These are phyloP conservation scores for Rhizopus delemar DNA, from an alignment of 371 early-diverging fungal genomes.

Conservation along the genomic window DNA sequence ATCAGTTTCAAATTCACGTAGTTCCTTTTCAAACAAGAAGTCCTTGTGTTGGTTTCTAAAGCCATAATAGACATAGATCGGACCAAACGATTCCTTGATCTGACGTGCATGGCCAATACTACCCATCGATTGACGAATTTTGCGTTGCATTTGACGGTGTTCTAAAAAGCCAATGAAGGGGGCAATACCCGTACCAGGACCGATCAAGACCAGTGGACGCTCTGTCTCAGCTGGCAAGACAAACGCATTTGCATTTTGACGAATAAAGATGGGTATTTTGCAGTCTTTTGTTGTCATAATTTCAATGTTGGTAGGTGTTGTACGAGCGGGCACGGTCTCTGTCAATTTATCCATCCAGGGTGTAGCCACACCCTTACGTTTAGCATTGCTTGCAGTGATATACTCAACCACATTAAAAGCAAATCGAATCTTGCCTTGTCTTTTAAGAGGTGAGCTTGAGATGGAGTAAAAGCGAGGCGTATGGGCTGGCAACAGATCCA, in stretches of 20 bases:
- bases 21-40: constrained; percentile 66
- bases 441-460: constrained; percentile 63
- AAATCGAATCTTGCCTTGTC: constrained; percentile 58
- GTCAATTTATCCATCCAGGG: constrained; percentile 75
- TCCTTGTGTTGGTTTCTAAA: constrained; percentile 65
- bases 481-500: constrained; percentile 77
- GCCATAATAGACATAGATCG: constrained; percentile 75
- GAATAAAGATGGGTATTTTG: constrained; percentile 58
- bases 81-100: constrained; percentile 37
- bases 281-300: constrained; percentile 6
- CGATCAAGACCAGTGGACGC: constrained; percentile 73
- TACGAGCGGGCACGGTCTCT: constrained; percentile 34
- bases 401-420: constrained; percentile 90
- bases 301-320: constrained; percentile 15
- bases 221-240: constrained; percentile 56
- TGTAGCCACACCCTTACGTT: constrained; percentile 77
- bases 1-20: constrained; percentile 47
- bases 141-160: constrained; percentile 56
- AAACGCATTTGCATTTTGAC: constrained; percentile 58
- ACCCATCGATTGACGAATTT: constrained; percentile 43
- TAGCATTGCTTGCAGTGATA: constrained; percentile 41
- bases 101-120: constrained; percentile 43
- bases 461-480: constrained; percentile 90
- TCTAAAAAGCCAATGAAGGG: constrained; percentile 85
- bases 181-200: constrained; percentile 90